These are phyloP conservation scores for Tinospora cordifolia DNA, from an alignment of 164 flowering plant genomes.

Conservation along the genomic window DNA sequence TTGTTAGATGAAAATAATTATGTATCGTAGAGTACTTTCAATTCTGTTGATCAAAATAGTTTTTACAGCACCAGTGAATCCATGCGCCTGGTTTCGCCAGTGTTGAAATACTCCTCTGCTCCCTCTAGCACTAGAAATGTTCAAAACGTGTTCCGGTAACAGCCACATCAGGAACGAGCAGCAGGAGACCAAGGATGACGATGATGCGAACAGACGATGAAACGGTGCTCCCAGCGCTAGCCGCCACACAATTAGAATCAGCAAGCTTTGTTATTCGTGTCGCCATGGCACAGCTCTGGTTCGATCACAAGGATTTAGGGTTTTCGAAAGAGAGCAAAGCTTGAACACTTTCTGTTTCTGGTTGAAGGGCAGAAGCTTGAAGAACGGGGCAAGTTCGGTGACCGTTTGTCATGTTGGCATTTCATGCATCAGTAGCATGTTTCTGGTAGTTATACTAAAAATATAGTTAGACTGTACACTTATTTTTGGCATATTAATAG, in stretches of 20 bases:
- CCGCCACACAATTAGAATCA: constrained; percentile 7
- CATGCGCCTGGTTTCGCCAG: constrained; percentile 4
- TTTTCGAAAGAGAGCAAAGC: too few species aligned
- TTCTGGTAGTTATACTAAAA: background rate
- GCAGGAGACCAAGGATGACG: background rate
- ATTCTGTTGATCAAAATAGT: too few species aligned
- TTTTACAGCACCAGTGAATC: background rate
- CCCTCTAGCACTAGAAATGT: background rate
- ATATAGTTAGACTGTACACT: too few species aligned
- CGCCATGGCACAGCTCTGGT: constrained; percentile 8
- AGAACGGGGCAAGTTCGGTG: background rate
- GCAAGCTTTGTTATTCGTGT: constrained; percentile 14
- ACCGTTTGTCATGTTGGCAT: background rate
- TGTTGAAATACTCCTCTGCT: too few species aligned
- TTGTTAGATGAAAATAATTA: too few species aligned
- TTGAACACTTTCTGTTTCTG: background rate
- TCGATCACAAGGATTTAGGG: background rate
- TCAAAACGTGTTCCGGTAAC: background rate
- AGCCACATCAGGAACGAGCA: too few species aligned
- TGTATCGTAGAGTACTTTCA: too few species aligned
- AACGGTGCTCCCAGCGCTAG: constrained; percentile 1
- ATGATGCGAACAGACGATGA: background rate
- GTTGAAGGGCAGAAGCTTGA: background rate
- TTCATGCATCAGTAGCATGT: background rate
- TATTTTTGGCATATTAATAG: too few species aligned